Percentiles rank a stretch among this genome's conserved stretches.
Conservation (phyloP, 164 flowering plant species). For the Nymphaea colorata region DNA sequence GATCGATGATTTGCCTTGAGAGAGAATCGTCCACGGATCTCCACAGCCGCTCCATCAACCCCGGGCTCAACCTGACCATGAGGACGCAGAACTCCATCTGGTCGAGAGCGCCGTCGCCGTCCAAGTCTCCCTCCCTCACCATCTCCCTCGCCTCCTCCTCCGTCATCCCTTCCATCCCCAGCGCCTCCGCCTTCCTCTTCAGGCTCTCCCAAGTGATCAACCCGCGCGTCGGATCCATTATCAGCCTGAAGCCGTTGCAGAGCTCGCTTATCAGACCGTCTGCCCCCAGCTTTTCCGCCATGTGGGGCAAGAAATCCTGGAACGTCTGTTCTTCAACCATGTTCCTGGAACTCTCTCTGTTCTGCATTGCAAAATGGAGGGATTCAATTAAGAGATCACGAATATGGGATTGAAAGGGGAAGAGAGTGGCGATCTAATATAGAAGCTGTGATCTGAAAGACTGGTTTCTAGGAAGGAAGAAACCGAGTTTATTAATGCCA, state of each 20-base stretch:
- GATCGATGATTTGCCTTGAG: no score
- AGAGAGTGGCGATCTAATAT: no score
- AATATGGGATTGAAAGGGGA: no score
- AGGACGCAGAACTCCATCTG: slow-evolving; percentile 53
- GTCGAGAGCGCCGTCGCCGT: slow-evolving; percentile 40
- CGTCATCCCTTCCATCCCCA: slow-evolving; percentile 17
- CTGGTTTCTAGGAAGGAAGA: no score
- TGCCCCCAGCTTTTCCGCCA: slow-evolving; percentile 24
- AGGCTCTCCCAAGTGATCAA: slow-evolving; percentile 26
- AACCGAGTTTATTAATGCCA: no score
- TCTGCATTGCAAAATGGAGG: no score
- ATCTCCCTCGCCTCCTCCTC: slow-evolving; percentile 29
- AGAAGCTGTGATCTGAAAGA: no score
- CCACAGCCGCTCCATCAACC: slow-evolving; percentile 20
- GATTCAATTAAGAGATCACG: no score
- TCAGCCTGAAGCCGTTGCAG: slow-evolving; percentile 25
- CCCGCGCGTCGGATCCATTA: slow-evolving; percentile 20
- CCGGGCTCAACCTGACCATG: slow-evolving; percentile 48
- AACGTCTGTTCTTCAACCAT: no score
- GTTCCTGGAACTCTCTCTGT: no score
- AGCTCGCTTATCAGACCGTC: slow-evolving; percentile 22
- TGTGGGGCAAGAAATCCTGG: slow-evolving; percentile 20
- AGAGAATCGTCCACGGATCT: slow-evolving; percentile 12
- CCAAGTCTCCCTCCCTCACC: slow-evolving; percentile 44
- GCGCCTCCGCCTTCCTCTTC: slow-evolving; percentile 17